Percentiles rank a stretch among this genome's conserved stretches.
Evolutionary conservation across 2,329 filamentous ascomycete species (phyloP).

Genomic region (Botryotinia convoluta): DNA sequence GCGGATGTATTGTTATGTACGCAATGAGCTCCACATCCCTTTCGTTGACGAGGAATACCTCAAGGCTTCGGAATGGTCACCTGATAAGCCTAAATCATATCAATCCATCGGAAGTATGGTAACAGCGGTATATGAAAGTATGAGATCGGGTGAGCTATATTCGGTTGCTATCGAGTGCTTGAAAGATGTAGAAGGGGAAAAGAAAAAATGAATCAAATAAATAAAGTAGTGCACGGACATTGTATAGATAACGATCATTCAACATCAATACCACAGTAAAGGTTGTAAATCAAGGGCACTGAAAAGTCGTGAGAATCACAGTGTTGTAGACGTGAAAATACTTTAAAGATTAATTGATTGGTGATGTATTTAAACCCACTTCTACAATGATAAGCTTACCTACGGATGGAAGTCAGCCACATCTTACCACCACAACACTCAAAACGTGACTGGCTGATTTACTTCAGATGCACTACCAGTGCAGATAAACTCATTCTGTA

Average conservation of each 20-base stretch:
- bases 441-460: neutral
- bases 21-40: neutral
- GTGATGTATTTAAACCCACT: neutral
- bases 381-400: neutral
- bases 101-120: neutral
- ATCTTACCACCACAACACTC: neutral
- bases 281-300: neutral
- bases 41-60: neutral
- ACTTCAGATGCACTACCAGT: neutral
- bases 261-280: neutral
- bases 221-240: neutral
- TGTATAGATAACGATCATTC: neutral
- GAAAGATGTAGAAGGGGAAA: neutral
- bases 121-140: neutral
- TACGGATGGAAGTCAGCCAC: neutral
- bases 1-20: neutral
- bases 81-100: neutral
- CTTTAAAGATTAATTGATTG: neutral
- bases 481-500: neutral
- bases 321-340: neutral
- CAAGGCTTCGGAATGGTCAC: neutral
- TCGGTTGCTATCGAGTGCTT: neutral
- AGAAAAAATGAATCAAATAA: neutral
- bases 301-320: neutral
- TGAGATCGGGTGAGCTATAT: neutral